Base-by-base conservation (phyloP, 1,139 yeast genomes). In the Zygosaccharomyces sapae region DNA sequence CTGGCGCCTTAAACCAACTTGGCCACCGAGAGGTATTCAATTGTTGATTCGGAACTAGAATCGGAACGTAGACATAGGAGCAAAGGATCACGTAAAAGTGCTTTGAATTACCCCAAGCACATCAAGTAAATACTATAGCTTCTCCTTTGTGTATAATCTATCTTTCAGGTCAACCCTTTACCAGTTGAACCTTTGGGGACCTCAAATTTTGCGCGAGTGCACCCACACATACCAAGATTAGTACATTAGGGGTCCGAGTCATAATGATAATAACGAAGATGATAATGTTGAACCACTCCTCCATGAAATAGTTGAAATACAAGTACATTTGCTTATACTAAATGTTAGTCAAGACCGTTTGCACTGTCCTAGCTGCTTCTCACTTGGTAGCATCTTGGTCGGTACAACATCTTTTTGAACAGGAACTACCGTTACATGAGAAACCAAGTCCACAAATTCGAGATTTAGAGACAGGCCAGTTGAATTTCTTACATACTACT, bases 401-500 rank as follows among this genome's bases (percentile, higher is more conserved):
- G n/a, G 39, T 38, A 16, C 50, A 49, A n/a, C 48, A 40, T 8
- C 45, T 48, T 22, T 49, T 48, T 27, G 37, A 43, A 13, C 25
- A 2, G 36, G 18, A 7, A 33, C 35, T n/a, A 41, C 13, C 8
- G 37, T 25, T 18, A 31, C 22, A 51, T 10, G 12, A 4, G 12
- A 12, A 9, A 10, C 67, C 29, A 6, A 30, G 18, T 16, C 41
- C 43, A 18, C 43, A 43, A 29, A 36, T 41, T 12, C 46, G 90
- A 44, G 75, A 77, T 22, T 59, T 88, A 25, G 63, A 69, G 6
- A 75, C 89, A 77, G 87, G 89, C 1, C 78, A 83, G 51, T 53
- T 90, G 45, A 92, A 92, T 69, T 85, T 92, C 58, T 60, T 90
- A 33, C 97, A 89, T 59, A 89, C 97, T 1, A 92, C 97, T 0